A percentile compares a stretch with the other conserved stretches of the same genome.
These are phyloP conservation scores for Stropharia rugosoannulata DNA, from an alignment of 768 basidiomycete genomes.

Conservation along the genomic window DNA sequence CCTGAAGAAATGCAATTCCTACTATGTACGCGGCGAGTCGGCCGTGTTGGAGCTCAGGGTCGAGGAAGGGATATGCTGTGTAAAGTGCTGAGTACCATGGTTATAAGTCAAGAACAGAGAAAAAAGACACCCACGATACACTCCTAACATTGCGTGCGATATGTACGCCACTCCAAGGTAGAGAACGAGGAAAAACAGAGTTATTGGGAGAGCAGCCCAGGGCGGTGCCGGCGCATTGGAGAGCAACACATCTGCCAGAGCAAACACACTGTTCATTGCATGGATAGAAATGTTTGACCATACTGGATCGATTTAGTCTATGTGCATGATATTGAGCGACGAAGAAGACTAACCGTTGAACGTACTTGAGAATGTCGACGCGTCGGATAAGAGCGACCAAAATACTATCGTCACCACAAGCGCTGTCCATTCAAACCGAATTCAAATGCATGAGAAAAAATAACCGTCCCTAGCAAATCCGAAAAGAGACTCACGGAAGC, in stretches of 20 bases:
- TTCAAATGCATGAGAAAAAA: neutral
- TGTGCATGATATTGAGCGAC: neutral
- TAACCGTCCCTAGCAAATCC: neutral
- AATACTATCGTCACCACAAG: constrained; percentile 63
- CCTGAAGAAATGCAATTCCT: constrained; percentile 53
- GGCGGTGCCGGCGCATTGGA: constrained; percentile 52
- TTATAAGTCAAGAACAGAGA: neutral
- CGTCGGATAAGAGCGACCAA: constrained; percentile 52
- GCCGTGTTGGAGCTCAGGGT: constrained; percentile 43
- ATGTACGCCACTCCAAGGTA: constrained; percentile 71
- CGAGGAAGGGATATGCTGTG: constrained; percentile 66
- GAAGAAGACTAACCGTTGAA: constrained; percentile 36
- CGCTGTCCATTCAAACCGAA: constrained; percentile 37
- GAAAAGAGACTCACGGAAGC: constrained; percentile 31
- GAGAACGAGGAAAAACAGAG: constrained; percentile 47
- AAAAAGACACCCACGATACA: constrained; percentile 56
- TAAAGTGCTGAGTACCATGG: neutral
- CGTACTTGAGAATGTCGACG: constrained; percentile 36
- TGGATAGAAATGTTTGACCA: constrained; percentile 64
- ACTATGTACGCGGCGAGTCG: constrained; percentile 61
- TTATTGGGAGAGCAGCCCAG: constrained; percentile 48
- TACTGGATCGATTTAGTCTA: constrained; percentile 18
- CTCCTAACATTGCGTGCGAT: constrained; percentile 55
- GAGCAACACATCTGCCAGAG: constrained; percentile 54
- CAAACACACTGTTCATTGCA: constrained; percentile 55